Evolutionary conservation across 2,329 filamentous ascomycete genomes (phyloP), one percentile per base, ranked within the genome.

Genomic region (Nothopassalora personata): DNA sequence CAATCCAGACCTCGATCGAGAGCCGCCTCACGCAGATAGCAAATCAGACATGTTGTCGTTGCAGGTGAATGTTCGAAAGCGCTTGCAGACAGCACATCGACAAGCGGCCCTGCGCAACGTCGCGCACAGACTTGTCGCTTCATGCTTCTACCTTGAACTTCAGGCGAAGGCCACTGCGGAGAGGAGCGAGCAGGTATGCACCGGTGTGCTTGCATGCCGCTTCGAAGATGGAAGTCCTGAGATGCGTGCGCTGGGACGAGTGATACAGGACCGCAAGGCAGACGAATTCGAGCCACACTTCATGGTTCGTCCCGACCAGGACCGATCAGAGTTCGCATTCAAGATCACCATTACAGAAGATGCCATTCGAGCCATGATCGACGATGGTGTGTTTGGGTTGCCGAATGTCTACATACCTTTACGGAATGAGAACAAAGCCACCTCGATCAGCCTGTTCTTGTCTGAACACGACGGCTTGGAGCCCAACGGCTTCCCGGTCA

Each of bases 91-190:
- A 6, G 65, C 68, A 1, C 64, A 70, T 51, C 62, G 69, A 45
- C 59, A 71, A n/a, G 60, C 63, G 13, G 69, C 70, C 30, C 61
- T 73, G 27, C 64, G 63, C 4, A 69, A 70, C 31, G 67, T 74
- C 3, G 71, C 72, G 8, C 69, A 72, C 58, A 62, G 70, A 49
- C 66, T 75, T 6, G 66, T 75, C 1, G 71, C 73, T 11, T 74
- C 72, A 3, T 74, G 66, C 0, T 75, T 75, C 64, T 75, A 74
- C 59, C 71, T 75, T 28, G 71, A 74, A 30, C 58, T 73, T 34
- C 67, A 71, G 30, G 65, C 68, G 1, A 72, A 71, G 53, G 65
- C 66, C 10, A 71, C 67, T 8, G 66, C 61, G 11, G 69, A 72
- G 52, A 66, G 67, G 39, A 67, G 67, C 53, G 70, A 71, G 49